Evolutionary conservation across 768 basidiomycete species (phyloP).

Genomic region (Lyophyllum semitale): DNA sequence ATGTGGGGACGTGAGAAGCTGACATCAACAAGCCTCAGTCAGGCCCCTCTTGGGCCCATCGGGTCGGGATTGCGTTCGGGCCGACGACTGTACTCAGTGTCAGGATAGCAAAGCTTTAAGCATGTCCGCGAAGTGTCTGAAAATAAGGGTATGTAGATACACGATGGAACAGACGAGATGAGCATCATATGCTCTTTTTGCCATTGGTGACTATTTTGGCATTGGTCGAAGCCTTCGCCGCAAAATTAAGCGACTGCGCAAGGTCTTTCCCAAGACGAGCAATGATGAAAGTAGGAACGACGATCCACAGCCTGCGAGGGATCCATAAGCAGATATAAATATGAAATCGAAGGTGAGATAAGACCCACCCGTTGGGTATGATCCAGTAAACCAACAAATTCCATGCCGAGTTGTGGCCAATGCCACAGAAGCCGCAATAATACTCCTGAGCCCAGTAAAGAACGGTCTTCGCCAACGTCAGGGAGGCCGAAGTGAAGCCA

Average conservation of each 20-base stretch:
- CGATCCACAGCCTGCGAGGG: constrained; percentile 66
- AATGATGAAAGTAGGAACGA: constrained; percentile 66
- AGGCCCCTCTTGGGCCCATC: background rate
- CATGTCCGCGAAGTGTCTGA: background rate
- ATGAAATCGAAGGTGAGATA: background rate
- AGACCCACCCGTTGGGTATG: constrained; percentile 74
- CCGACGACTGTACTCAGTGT: background rate
- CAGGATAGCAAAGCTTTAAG: background rate
- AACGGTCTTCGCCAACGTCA: constrained; percentile 85
- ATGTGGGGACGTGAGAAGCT: background rate
- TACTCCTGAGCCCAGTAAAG: constrained; percentile 85
- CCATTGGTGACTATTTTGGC: constrained; percentile 14
- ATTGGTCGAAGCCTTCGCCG: constrained; percentile 22
- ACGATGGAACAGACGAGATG: background rate
- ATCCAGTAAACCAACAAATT: constrained; percentile 66
- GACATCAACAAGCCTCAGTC: background rate
- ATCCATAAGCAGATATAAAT: background rate
- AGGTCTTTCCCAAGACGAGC: constrained; percentile 67
- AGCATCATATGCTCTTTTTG: constrained; percentile 15
- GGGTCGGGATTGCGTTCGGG: background rate
- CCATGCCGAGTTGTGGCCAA: constrained; percentile 68
- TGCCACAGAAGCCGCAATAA: constrained; percentile 69
- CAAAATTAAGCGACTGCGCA: constrained; percentile 36
- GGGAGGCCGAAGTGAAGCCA: constrained; percentile 69
- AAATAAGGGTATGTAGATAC: background rate